Base-by-base conservation (phyloP, 2,329 filamentous ascomycete genomes). In the Xylogone sp. region DNA sequence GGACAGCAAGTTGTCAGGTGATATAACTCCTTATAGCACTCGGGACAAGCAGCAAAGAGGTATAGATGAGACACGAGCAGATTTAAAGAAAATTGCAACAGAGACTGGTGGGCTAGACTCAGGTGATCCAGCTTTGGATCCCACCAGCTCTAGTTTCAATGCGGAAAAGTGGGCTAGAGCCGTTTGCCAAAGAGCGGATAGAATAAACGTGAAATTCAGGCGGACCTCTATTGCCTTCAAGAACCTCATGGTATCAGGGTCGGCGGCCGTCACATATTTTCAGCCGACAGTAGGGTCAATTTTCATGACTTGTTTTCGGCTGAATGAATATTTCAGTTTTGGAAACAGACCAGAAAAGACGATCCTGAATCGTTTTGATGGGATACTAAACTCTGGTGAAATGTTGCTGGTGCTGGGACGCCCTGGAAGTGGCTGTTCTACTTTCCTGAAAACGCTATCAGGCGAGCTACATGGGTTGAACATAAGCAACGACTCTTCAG, bases 401-500 rank as follows among this genome's bases (percentile, higher is more conserved):
- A 76, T 78, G 63, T 59, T 76, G 2, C 62, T 78, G 0, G 75
- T 79, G 0, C 68, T 78, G 1, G 75, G 75, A 2, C 65, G 71
- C 21, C 75, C 75, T 0, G 75, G 75, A 0, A 65, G 67, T 39
- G 75, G 75, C 13, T 81, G 77, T 57, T 76, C 74, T 1, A 77
- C 77, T 0, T 75, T 81, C 21, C 62, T 81, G 12, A 81, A 81
- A 56, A 71, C 75, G 27, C 68, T 81, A 8, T 71, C 71, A n/a
- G 76, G 76, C 13, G 76, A 86, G 24, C 24, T 27, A 6, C 21
- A 49, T 59, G 20, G 45, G 55, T 31, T 48, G 18, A 55, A 55
- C 46, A 29, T 57, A 27, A 57, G 59, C 16, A 34, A 55, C 10
- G 58, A 53, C n/a, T 61, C 49, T 44, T 48, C 56, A 8, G 39